Percentiles rank a stretch among this genome's conserved stretches.
Evolutionary conservation across 208 protist species (phyloP).

Genomic region (Perkinsela sp.): DNA sequence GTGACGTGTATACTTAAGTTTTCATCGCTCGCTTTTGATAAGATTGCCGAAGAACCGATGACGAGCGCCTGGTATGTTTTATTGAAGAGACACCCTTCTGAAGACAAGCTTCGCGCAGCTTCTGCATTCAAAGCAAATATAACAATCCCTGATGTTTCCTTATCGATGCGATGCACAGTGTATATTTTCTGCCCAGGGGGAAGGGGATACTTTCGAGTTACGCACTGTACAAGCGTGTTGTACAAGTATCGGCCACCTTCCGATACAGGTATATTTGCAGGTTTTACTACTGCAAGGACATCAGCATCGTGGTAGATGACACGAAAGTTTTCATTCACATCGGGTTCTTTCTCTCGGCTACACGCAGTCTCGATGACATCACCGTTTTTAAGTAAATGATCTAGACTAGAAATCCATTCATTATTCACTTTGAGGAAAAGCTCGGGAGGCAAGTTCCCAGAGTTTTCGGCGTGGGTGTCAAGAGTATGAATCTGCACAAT

Average conservation of each 20-base stretch:
- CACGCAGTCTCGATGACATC: neutral
- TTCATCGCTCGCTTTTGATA: neutral
- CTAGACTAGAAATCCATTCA: neutral
- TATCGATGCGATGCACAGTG: conserved; percentile 46
- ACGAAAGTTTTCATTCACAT: conserved; percentile 11
- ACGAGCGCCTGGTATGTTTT: neutral
- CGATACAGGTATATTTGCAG: conserved; percentile 33
- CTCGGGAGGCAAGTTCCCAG: too few relatives aligned
- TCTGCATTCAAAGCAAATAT: conserved; percentile 13
- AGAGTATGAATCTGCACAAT: neutral
- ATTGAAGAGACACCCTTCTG: conserved; percentile 3
- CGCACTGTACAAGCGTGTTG: conserved; percentile 29
- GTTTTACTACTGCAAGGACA: conserved; percentile 29
- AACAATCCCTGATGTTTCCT: conserved; percentile 48
- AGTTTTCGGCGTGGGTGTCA: neutral
- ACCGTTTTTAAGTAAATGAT: neutral
- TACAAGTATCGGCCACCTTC: conserved; percentile 44
- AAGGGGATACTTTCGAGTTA: conserved; percentile 7
- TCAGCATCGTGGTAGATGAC: conserved; percentile 20
- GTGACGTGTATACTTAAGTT: neutral
- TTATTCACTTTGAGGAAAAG: neutral
- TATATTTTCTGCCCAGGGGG: conserved; percentile 6
- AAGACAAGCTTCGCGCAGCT: conserved; percentile 11
- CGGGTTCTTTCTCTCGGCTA: neutral
- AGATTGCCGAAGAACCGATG: neutral